Base-by-base conservation (phyloP, 176 grass and related monocot genomes). In the barley (Hordeum vulgare) region DNA sequence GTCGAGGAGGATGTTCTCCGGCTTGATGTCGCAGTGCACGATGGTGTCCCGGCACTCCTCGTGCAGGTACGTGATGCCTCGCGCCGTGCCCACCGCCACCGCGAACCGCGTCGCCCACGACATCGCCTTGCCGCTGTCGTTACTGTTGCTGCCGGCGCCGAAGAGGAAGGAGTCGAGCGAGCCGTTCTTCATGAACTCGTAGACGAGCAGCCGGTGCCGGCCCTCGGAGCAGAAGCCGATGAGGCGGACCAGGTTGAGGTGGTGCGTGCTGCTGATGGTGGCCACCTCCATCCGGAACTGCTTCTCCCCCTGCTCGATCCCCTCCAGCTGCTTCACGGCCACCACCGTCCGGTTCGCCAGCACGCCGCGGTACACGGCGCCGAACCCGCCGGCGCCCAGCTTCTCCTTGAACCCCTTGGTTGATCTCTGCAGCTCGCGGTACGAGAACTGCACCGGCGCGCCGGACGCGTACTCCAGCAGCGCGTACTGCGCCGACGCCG, bases 261-360 rank as follows among this genome's bases (percentile, higher is more conserved):
- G 96, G 77, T 99, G 96, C 68, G 96, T 99, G 89, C 96, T 94
- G 88, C 96, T 99, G 56, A 99, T 99, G 71, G 96, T 94, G 18
- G 96, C 96, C 61, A 99, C 96, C 89, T 99, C 96, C 96, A 99
- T 99, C 75, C 96, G 36, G 88, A 99, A 99, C 82, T 99, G 96
- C 89, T 99, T 99, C 89, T 99, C 96, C 24, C 96, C 96, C 71
- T 99, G 96, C 85, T 99, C 96, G 39, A 99, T 99, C 80, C 96
- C 96, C 23, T 99, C 96, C 60, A 99, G 96, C 70, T 88, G 90
- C 85, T 99, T 99, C 77, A 96, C 96, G 0, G 96, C 96, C 37
- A 90, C 96, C 14, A 71, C 74, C 18, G 94, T 90, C 23, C 87
- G 91, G 87, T 96, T 99, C 23, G 94, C 93, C 68, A 94, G 90